Evolutionary conservation across 1,139 yeast genomes (phyloP).

Genomic region (Chernovozyma sophiae-reginae): DNA sequence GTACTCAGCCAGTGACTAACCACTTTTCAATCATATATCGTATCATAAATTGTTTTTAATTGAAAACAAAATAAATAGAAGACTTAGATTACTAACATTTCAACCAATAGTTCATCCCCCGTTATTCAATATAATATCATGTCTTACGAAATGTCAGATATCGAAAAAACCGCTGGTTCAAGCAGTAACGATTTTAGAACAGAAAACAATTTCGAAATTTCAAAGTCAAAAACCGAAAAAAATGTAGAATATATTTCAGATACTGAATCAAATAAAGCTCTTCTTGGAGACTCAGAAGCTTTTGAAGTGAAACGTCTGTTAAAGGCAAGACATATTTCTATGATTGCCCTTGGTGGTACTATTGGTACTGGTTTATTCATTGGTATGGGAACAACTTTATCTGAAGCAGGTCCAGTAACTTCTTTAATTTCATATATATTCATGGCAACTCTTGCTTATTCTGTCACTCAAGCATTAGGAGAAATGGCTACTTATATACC

Average conservation of each 20-base stretch:
- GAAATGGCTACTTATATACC: slow-evolving; percentile 77
- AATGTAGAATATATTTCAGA: slow-evolving; percentile 11
- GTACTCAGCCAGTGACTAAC: too few species aligned
- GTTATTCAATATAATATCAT: too few species aligned
- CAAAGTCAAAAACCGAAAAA: slow-evolving; percentile 7
- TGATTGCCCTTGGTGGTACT: slow-evolving; percentile 62
- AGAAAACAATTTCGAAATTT: neutral
- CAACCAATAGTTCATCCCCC: neutral
- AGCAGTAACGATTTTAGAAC: slow-evolving; percentile 2
- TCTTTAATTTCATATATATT: slow-evolving; percentile 61
- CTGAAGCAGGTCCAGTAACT: slow-evolving; percentile 69
- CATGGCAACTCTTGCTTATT: slow-evolving; percentile 61
- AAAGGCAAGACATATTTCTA: slow-evolving; percentile 62
- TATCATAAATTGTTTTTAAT: too few species aligned
- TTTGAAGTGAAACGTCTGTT: slow-evolving; percentile 35
- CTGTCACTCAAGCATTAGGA: slow-evolving; percentile 67
- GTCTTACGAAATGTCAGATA: slow-evolving; percentile 6
- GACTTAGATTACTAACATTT: too few species aligned
- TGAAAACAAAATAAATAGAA: too few species aligned
- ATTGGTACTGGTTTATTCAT: slow-evolving; percentile 67
- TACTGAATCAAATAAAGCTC: slow-evolving; percentile 10
- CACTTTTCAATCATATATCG: too few species aligned
- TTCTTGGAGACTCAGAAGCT: slow-evolving; percentile 9
- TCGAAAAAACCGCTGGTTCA: slow-evolving; percentile 10
- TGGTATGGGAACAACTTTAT: slow-evolving; percentile 53